Evolutionary conservation across 1,284 basidiomycete species (phyloP), one percentile per base, ranked within the genome.

Genomic region (Singerocomus rubriflavus): DNA sequence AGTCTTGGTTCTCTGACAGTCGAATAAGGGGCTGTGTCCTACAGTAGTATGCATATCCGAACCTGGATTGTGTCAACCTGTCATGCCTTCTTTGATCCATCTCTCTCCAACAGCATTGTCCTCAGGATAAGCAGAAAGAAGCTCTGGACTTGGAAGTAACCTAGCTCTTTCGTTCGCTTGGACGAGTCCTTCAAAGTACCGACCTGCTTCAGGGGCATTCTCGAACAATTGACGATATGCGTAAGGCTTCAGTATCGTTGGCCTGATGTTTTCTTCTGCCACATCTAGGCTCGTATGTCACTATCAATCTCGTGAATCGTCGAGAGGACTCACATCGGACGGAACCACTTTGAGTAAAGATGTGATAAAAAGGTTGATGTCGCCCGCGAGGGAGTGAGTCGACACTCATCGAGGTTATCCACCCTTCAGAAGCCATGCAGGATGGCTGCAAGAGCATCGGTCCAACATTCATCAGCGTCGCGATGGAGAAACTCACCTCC

Each of bases 331-430:
- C 59, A 80, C 80, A 81, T 63, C 72, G 62, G 48, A 67, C 58
- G 2, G 69, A 63, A 7, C 75, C 77, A 37, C 69, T 72, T 12
- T 67, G 59, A 14, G 71, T 63, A 35, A 74, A 57, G 44, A 73
- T 60, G 21, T 71, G 62, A 56, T 83, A 83, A 55, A 82, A 83
- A 2, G 81, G 79, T 52, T 82, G 81, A 32, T 73, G 52, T 27
- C 72, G 64, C 6, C 78, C 77, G 10, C 69, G 60, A 29, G 62
- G 45, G 21, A 81, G 68, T 6, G 53, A 52, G 48, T 73, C 69
- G 1, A 81, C 70, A 17, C 64, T 59, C 75, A 79, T 79, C 29
- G 69, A 61, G 1, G 39, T 46, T n/a, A 76, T 76, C 77, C 79
- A 80, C 21, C 62, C 66, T 41, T 75, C 72, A 3, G 66, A 61